Percentiles rank a stretch among this genome's conserved stretches.
phyloP scores from a whole-genome alignment of 768 basidiomycete species.

The Phlebiopsis flavidoalba region DNA sequence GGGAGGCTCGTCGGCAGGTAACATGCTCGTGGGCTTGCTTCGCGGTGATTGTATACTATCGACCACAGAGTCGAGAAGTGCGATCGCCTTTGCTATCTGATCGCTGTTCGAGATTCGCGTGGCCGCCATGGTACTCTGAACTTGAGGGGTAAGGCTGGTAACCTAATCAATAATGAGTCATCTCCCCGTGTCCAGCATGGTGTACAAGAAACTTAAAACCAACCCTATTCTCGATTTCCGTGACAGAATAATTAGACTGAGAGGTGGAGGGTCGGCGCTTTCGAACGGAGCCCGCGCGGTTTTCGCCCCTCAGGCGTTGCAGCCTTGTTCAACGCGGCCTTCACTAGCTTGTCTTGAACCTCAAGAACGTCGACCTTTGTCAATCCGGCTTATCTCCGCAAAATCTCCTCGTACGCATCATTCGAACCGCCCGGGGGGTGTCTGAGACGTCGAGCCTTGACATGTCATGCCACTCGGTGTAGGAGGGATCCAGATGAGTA shows the following conservation, averaged over 20 bases:
- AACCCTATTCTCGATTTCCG: constrained; percentile 36
- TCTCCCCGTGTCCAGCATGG: neutral
- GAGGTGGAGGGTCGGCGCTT: constrained; percentile 74
- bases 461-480: constrained; percentile 64
- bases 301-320: constrained; percentile 53
- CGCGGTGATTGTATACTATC: constrained; percentile 44
- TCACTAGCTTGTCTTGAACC: constrained; percentile 74
- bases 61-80: constrained; percentile 60
- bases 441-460: constrained; percentile 43
- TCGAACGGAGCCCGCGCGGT: constrained; percentile 66
- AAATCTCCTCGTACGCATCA: constrained; percentile 56
- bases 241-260: constrained; percentile 69
- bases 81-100: constrained; percentile 54
- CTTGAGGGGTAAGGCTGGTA: constrained; percentile 52
- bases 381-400: constrained; percentile 62
- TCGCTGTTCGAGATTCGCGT: constrained; percentile 34
- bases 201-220: neutral
- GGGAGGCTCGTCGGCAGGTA: constrained; percentile 1
- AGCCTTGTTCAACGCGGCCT: constrained; percentile 52
- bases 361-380: constrained; percentile 64
- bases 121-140: constrained; percentile 29
- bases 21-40: constrained; percentile 11
- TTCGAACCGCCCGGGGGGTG: constrained; percentile 46
- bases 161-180: constrained; percentile 34
- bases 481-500: constrained; percentile 42